Evolutionary conservation across 306 rosid species (phyloP), one percentile per base, ranked within the genome.

Genomic region (Castanea sativa): DNA sequence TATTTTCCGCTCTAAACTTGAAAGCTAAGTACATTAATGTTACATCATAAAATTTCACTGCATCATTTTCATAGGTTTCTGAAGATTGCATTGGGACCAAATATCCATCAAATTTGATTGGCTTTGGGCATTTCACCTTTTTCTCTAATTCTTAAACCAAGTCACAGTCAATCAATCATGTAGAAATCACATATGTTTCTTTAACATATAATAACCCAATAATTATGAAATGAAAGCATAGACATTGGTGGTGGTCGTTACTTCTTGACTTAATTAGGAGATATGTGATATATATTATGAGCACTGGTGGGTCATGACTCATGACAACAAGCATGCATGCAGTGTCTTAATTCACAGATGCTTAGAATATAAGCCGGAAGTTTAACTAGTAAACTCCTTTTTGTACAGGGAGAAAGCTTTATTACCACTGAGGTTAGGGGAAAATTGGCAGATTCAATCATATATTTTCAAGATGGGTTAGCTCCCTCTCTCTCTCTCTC

Each of bases 391-490:
- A 16, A 10, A n/a, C 16, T 70, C 52, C n/a, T 52, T 52, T 55
- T 52, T 80, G 68, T 25, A 32, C 80, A 89, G 90, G 92, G 89
- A 15, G 86, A 89, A 59, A 87, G 92, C 82, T 76, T 89, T 11
- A 76, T 89, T 55, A 87, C 83, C 21, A 56, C 19, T 25, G 59
- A 78, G 55, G 81, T 87, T 49, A 58, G 70, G 21, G 92, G 63
- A 45, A 83, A 76, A 78, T 68, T 89, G 76, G 87, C 76, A 13
- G 87, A 85, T 55, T 83, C 92, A 67, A 56, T 14, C 13, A 55
- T 56, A 35, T 87, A 69, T 25, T 89, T 85, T 33, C 4, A 5
- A 0, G 13, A 74, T 6, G 90, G 87, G 92, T 89, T 52, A 55
- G 67, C 55, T 38, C 51, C 16, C 58, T 16, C 16, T 41, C 57